Percentiles rank a stretch among this genome's conserved stretches.
Evolutionary conservation across 2,329 filamentous ascomycete species (phyloP).

Genomic region (Claviceps pazoutovae): DNA sequence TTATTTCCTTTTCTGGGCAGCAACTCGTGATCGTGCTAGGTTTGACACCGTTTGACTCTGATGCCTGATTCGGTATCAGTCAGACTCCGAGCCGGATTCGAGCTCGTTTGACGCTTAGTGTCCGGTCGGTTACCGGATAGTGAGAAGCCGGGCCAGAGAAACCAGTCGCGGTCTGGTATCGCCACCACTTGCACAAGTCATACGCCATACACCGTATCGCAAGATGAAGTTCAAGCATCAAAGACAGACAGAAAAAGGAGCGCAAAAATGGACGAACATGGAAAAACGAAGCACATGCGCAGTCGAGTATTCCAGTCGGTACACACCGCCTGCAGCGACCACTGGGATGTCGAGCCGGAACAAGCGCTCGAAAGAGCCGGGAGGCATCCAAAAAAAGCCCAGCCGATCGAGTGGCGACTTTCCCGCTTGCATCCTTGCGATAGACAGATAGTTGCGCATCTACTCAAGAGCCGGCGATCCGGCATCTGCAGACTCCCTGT

Average conservation of each 20-base stretch:
- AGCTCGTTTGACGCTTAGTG: not conserved
- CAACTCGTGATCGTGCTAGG: conserved; percentile 1
- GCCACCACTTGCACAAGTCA: not conserved
- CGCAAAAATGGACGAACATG: not conserved
- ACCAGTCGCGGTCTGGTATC: not conserved
- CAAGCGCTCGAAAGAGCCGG: not conserved
- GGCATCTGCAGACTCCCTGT: not conserved
- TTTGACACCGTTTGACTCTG: not conserved
- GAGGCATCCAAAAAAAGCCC: not conserved
- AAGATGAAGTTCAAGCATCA: not conserved
- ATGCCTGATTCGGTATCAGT: not conserved
- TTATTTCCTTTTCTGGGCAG: not conserved
- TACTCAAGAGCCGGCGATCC: not conserved
- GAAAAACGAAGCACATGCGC: not conserved
- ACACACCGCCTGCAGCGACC: not conserved
- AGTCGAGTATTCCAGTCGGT: not conserved
- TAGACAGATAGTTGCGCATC: not conserved
- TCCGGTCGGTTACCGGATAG: not conserved
- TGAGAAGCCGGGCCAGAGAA: not conserved
- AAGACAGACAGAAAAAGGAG: not conserved
- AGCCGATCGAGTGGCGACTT: not conserved
- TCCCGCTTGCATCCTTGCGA: not conserved
- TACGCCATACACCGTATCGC: not conserved
- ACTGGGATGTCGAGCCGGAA: not conserved
- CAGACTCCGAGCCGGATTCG: too few species aligned